Evolutionary conservation across 495 filamentous ascomycete species (phyloP), one percentile per base, ranked within the genome.

Genomic region (Amphirosellinia nigrospora): DNA sequence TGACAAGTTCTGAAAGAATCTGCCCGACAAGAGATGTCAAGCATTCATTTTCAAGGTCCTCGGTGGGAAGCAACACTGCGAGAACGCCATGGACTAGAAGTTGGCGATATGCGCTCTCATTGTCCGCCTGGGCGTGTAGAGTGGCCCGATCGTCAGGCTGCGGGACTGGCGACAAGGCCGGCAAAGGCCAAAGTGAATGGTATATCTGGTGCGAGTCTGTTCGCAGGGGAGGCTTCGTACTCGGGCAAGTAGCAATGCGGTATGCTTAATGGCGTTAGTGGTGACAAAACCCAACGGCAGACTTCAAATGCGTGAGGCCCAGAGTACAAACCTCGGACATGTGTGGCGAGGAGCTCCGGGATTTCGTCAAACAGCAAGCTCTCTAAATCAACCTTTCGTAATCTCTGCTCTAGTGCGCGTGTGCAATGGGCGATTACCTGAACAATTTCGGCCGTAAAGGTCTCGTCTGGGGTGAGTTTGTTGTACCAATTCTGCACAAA

Each of bases 401-500:
- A 74, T 72, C 96, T 86, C 79, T 96, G 89, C 80, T 98, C 96
- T 48, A 99, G 80, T 15, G 90, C 92, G 55, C 92, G 86, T 21
- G 94, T 97, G 76, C 92, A 94, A 79, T 97, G 94, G 58, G 94
- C 96, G 69, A 98, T 91, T 64, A 97, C 89, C 75, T 90, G 89
- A 39, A 98, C 85, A 52, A 97, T 87, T 80, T 98, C 96, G 73
- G 91, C 88, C 62, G 94, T 89, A 72, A 99, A 92, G 1, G 86
- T 84, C 68, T 94, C 91, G 78, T 99, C 96, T 4, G 94, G 87
- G 2, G 95, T 98, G 77, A 99, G 93, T 75, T 91, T 93, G 56
- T 84, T 85, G 81, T 99, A 99, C 96, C 96, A 99, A 65, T 89
- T 91, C 68, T 93, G 89, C 26, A 98, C 91, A 78, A 93, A 94